phyloP scores from a whole-genome alignment of 805 yeast genomes.

The Hanseniaspora mollemarum region DNA sequence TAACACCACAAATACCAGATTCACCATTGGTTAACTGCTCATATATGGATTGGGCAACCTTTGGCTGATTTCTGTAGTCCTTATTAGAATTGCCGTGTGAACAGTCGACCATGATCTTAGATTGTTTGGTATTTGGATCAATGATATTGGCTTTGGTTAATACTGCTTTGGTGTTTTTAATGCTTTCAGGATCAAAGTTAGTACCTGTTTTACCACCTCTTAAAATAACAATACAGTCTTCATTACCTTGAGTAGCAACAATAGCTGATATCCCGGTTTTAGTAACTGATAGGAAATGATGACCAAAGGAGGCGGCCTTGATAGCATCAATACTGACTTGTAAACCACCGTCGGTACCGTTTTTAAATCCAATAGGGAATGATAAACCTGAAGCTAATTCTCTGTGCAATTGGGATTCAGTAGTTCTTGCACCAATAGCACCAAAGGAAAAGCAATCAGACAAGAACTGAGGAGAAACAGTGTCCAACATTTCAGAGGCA shows the following conservation, averaged over 20 bases:
- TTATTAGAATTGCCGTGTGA: constrained; percentile 93
- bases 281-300: constrained; percentile 88
- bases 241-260: constrained; percentile 88
- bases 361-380: constrained; percentile 97
- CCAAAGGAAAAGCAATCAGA: constrained; percentile 90
- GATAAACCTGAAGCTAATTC: constrained; percentile 93
- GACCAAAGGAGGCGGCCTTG: constrained; percentile 83
- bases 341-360: constrained; percentile 92
- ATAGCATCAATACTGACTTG: constrained; percentile 93
- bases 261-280: constrained; percentile 95
- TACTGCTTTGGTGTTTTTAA: constrained; percentile 52
- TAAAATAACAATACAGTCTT: constrained; percentile 77
- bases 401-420: constrained; percentile 94
- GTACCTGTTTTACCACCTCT: constrained; percentile 95
- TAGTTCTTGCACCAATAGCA: constrained; percentile 98
- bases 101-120: constrained; percentile 90
- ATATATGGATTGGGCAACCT: constrained; percentile 65
- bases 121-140: constrained; percentile 34
- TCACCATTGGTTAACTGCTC: constrained; percentile 72
- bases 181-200: constrained; percentile 69
- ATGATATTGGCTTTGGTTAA: constrained; percentile 42
- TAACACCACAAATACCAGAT: constrained; percentile 71
- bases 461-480: constrained; percentile 91
- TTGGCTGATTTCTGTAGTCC: constrained; percentile 86
- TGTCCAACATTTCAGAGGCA: constrained; percentile 96